Evolutionary conservation across 768 basidiomycete genomes (phyloP).

Genomic region (Cubamyces lactineus): DNA sequence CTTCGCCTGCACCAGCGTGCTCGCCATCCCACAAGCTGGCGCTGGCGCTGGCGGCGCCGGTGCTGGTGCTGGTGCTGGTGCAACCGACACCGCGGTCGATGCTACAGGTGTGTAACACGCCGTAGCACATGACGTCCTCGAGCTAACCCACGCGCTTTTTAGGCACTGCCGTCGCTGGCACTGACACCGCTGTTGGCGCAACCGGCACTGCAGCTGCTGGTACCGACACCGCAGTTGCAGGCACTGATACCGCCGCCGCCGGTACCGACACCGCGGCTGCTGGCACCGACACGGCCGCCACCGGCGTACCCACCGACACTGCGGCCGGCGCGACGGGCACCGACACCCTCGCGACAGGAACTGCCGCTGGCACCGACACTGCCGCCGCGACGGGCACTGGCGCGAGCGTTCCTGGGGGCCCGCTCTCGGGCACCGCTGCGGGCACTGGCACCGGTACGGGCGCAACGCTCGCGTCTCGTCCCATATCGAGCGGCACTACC

Average conservation of each 20-base stretch:
- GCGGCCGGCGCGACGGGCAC: background rate
- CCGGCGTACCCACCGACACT: conserved; percentile 3
- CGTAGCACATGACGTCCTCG: too few relatives aligned
- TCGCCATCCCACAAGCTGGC: conserved; percentile 4
- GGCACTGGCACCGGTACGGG: background rate
- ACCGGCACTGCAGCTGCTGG: background rate
- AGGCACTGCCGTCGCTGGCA: background rate
- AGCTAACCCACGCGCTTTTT: background rate
- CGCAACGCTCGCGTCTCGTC: background rate
- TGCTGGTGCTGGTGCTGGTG: background rate
- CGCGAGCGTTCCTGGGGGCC: background rate
- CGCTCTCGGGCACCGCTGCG: background rate
- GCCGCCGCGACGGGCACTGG: background rate
- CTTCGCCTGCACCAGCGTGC: conserved; percentile 8
- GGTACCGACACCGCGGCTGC: background rate
- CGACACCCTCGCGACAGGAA: background rate
- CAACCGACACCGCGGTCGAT: background rate
- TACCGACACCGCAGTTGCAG: background rate
- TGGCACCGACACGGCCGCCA: background rate
- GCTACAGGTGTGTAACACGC: background rate
- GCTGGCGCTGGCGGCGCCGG: background rate
- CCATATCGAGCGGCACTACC: background rate
- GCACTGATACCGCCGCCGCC: background rate
- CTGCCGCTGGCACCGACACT: background rate
- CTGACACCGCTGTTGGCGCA: background rate